Evolutionary conservation across 1,284 basidiomycete species (phyloP).

Genomic region (Tylopilus orsonianus): DNA sequence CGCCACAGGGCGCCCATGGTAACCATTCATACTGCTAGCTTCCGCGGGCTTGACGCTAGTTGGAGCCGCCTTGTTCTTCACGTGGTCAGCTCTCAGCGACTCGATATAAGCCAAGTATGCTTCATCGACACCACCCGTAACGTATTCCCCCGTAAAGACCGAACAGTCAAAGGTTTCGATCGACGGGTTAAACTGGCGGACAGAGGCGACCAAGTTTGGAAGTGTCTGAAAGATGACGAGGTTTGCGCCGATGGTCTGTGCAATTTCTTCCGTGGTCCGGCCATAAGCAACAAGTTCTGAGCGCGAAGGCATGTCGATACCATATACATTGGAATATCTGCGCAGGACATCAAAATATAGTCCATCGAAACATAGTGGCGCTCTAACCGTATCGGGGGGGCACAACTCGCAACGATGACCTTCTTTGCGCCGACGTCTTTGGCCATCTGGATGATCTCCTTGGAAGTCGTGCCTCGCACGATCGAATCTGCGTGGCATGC

Average conservation of each 20-base stretch:
- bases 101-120: conserved; percentile 81
- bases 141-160: conserved; percentile 96
- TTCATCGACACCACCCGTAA: conserved; percentile 94
- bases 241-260: conserved; percentile 89
- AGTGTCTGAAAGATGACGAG: conserved; percentile 98
- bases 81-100: conserved; percentile 80
- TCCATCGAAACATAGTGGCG: background rate
- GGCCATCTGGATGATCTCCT: conserved; percentile 99
- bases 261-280: conserved; percentile 77
- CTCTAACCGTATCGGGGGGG: conserved; percentile 87
- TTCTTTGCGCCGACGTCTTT: conserved; percentile 98
- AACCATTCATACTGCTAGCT: conserved; percentile 37
- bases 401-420: conserved; percentile 96
- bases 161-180: conserved; percentile 93
- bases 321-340: conserved; percentile 94
- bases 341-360: conserved; percentile 4
- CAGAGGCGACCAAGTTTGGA: conserved; percentile 85
- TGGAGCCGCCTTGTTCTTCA: conserved; percentile 49
- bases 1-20: conserved; percentile 23
- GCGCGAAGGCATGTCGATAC: conserved; percentile 99
- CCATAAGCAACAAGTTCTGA: conserved; percentile 90
- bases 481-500: conserved; percentile 76
- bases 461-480: conserved; percentile 97
- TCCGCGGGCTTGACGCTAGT: conserved; percentile 37
- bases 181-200: conserved; percentile 81